Conservation (phyloP, 805 yeast species). For the Grigorovia transvaalensis region DNA sequence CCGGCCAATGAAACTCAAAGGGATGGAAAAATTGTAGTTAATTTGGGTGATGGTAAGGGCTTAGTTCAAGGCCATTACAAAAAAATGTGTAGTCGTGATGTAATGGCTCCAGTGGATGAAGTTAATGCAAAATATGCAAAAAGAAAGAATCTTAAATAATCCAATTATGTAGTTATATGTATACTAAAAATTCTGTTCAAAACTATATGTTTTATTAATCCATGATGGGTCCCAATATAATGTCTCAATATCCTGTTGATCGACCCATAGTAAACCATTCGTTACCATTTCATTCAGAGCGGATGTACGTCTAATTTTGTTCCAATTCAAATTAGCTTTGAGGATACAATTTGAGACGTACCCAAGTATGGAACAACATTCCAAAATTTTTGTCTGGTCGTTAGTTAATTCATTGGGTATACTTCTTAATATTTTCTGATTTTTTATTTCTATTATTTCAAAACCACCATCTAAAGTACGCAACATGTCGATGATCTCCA, state of each 20-base stretch:
- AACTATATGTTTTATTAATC: slow-evolving; percentile 30
- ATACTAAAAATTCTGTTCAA: not conserved
- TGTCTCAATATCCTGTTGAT: slow-evolving; percentile 38
- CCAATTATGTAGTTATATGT: not conserved
- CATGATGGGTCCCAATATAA: slow-evolving; percentile 70
- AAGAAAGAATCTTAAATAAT: slow-evolving; percentile 28
- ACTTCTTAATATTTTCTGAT: slow-evolving; percentile 47
- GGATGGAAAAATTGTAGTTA: slow-evolving; percentile 30
- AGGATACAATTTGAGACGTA: slow-evolving; percentile 55
- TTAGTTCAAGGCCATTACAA: slow-evolving; percentile 46
- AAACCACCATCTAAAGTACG: slow-evolving; percentile 60
- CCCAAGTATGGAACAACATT: slow-evolving; percentile 69
- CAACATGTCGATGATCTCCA: slow-evolving; percentile 43
- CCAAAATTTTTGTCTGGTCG: slow-evolving; percentile 65
- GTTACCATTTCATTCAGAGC: slow-evolving; percentile 72
- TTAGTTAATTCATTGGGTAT: slow-evolving; percentile 51
- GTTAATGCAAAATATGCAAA: slow-evolving; percentile 54
- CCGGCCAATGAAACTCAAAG: slow-evolving; percentile 16
- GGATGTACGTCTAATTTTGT: slow-evolving; percentile 43
- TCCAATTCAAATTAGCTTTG: slow-evolving; percentile 73
- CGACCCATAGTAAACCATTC: slow-evolving; percentile 81
- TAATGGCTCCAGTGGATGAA: slow-evolving; percentile 54
- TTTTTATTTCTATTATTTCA: slow-evolving; percentile 43
- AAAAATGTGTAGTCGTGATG: slow-evolving; percentile 45
- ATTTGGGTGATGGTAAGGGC: slow-evolving; percentile 74